Evolutionary conservation across 2,329 filamentous ascomycete genomes (phyloP).

Genomic region (Xylariaceae sp.): DNA sequence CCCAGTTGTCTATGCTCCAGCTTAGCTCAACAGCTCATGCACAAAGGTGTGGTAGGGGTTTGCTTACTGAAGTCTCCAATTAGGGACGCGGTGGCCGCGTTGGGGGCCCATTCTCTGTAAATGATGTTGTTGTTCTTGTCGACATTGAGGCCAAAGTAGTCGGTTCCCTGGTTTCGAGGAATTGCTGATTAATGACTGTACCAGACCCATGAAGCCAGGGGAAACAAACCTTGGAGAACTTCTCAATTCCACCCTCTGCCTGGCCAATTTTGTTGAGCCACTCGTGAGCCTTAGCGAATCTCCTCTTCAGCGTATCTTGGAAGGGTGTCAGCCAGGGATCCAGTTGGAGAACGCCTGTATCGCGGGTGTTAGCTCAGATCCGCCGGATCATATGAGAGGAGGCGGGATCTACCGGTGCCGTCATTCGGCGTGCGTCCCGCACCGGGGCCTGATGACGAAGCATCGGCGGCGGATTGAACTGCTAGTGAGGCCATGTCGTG

Average conservation of each 20-base stretch:
- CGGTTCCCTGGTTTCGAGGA: conserved; percentile 59
- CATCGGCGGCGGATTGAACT: conserved; percentile 42
- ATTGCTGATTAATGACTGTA: conserved; percentile 6
- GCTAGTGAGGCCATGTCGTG: conserved; percentile 34
- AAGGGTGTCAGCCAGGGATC: conserved; percentile 90
- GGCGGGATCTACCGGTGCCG: conserved; percentile 56
- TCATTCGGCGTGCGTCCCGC: conserved; percentile 52
- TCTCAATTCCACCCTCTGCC: conserved; percentile 81
- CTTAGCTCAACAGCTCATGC: conserved; percentile 27
- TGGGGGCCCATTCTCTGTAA: conserved; percentile 96
- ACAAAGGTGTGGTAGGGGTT: conserved; percentile 28
- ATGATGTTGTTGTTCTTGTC: conserved; percentile 75
- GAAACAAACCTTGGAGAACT: conserved; percentile 71
- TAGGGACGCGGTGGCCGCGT: conserved; percentile 75
- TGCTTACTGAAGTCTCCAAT: conserved; percentile 88
- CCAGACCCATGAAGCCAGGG: background rate
- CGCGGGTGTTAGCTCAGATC: conserved; percentile 16
- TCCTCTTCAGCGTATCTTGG: conserved; percentile 66
- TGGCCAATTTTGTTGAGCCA: conserved; percentile 84
- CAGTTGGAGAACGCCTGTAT: conserved; percentile 71
- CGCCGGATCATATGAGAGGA: background rate
- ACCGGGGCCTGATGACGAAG: conserved; percentile 31
- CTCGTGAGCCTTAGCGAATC: conserved; percentile 72
- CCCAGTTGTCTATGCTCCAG: conserved; percentile 66
- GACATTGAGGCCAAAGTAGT: conserved; percentile 82